Conservation (phyloP, 2,329 filamentous ascomycete species). For the Cladophialophora immunda region DNA sequence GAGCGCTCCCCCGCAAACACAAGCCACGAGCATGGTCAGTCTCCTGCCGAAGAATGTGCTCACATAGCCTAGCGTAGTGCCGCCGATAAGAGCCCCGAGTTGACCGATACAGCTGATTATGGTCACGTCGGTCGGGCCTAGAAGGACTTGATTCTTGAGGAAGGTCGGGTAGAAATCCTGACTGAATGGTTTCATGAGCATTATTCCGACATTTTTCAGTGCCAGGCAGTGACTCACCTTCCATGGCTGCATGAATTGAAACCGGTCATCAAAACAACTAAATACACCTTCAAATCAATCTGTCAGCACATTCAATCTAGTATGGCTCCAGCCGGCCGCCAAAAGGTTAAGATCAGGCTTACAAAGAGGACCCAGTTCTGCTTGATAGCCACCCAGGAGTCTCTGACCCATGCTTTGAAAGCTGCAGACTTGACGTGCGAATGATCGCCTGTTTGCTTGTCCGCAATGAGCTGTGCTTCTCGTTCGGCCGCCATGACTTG, state of each 20-base stretch:
- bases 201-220: background rate
- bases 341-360: background rate
- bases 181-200: conserved; percentile 15
- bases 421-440: conserved; percentile 19
- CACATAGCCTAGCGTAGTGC: conserved; percentile 48
- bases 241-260: conserved; percentile 50
- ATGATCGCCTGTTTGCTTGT: conserved; percentile 43
- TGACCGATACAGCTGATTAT: conserved; percentile 47
- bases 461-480: conserved; percentile 28
- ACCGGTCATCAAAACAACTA: conserved; percentile 48
- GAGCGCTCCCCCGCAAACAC: conserved; percentile 47
- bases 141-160: conserved; percentile 48
- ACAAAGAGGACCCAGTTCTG: conserved; percentile 45
- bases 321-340: background rate
- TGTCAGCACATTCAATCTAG: background rate
- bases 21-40: conserved; percentile 47
- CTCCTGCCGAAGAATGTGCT: conserved; percentile 49
- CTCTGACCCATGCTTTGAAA: conserved; percentile 18
- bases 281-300: conserved; percentile 41
- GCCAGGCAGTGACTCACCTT: conserved; percentile 3
- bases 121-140: conserved; percentile 45
- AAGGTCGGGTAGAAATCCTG: conserved; percentile 54
- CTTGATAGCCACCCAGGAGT: conserved; percentile 14
- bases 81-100: conserved; percentile 48
- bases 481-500: conserved; percentile 43